A percentile compares a stretch with the other conserved stretches of the same genome.
phyloP scores from a whole-genome alignment of 2,329 filamentous ascomycete species.

The Capronia epimyces region DNA sequence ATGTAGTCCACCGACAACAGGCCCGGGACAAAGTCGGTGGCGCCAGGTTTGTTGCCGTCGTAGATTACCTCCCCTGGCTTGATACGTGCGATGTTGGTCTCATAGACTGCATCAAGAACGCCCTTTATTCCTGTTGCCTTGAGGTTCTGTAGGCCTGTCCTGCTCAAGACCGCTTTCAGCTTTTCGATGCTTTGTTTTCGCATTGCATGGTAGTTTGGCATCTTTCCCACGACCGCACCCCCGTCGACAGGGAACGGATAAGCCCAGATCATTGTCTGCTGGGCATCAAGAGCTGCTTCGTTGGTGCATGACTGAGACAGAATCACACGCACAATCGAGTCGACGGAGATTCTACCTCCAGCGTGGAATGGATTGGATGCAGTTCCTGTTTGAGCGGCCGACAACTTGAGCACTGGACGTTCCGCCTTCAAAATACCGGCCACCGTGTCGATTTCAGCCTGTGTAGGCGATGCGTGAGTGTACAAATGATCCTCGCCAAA shows the following conservation, averaged over 20 bases:
- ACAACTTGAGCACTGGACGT: background rate
- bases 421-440: conserved; percentile 12
- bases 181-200: conserved; percentile 12
- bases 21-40: conserved; percentile 26
- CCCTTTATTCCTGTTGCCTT: conserved; percentile 18
- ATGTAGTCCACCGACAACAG: conserved; percentile 28
- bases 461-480: background rate
- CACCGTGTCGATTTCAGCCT: conserved; percentile 4
- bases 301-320: conserved; percentile 26
- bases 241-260: conserved; percentile 26
- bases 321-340: conserved; percentile 26
- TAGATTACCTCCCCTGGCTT: conserved; percentile 9
- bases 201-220: conserved; percentile 28
- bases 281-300: conserved; percentile 21
- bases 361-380: conserved; percentile 22
- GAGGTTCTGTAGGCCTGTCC: conserved; percentile 13
- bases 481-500: conserved; percentile 15
- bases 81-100: conserved; percentile 11
- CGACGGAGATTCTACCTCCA: conserved; percentile 16
- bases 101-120: conserved; percentile 17
- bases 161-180: conserved; percentile 14
- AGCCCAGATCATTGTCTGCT: conserved; percentile 18
- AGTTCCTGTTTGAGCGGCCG: background rate
- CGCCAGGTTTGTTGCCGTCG: conserved; percentile 13
- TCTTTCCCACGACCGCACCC: conserved; percentile 17